Percentiles rank a stretch among this genome's conserved stretches.
Conservation (phyloP, 352 stramenopile species). For the Phytophthora sojae region DNA sequence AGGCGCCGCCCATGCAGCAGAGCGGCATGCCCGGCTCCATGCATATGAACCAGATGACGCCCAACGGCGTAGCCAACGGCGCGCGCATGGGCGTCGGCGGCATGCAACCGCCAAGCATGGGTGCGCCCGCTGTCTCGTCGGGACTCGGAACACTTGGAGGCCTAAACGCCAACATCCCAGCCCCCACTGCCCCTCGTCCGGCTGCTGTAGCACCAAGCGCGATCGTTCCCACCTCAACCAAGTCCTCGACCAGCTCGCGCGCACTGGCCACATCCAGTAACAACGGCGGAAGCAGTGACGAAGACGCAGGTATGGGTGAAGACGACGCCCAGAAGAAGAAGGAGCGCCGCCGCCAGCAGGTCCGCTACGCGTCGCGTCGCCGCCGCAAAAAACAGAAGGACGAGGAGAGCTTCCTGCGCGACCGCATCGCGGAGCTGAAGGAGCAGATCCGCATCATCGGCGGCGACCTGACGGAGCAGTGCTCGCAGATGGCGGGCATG, state of each 20-base stretch:
- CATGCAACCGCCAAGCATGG: slow-evolving; percentile 33
- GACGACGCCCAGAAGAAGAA: slow-evolving; percentile 82
- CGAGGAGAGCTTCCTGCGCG: slow-evolving; percentile 80
- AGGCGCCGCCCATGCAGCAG: slow-evolving; percentile 47
- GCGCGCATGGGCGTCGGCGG: slow-evolving; percentile 31
- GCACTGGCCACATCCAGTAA: slow-evolving; percentile 56
- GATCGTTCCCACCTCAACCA: slow-evolving; percentile 48
- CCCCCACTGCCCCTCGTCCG: slow-evolving; percentile 18
- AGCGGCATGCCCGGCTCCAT: slow-evolving; percentile 29
- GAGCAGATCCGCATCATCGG: slow-evolving; percentile 88
- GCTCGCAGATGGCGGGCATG: slow-evolving; percentile 84
- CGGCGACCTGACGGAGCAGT: slow-evolving; percentile 77
- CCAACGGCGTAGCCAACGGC: slow-evolving; percentile 9
- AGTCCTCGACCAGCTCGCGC: slow-evolving; percentile 46
- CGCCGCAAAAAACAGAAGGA: slow-evolving; percentile 89
- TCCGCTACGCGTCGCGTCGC: slow-evolving; percentile 79
- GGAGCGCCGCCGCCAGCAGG: slow-evolving; percentile 78
- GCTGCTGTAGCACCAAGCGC: slow-evolving; percentile 35
- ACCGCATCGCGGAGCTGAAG: slow-evolving; percentile 86
- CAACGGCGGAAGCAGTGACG: slow-evolving; percentile 63
- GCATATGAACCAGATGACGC: slow-evolving; percentile 43
- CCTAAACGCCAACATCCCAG: slow-evolving; percentile 15
- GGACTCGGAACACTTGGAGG: slow-evolving; percentile 23
- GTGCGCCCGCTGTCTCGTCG: neutral
- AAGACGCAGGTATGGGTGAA: slow-evolving; percentile 55